Conservation (phyloP, 192 early-diverging fungal species). For the Rhizoclosmatium sp. region DNA sequence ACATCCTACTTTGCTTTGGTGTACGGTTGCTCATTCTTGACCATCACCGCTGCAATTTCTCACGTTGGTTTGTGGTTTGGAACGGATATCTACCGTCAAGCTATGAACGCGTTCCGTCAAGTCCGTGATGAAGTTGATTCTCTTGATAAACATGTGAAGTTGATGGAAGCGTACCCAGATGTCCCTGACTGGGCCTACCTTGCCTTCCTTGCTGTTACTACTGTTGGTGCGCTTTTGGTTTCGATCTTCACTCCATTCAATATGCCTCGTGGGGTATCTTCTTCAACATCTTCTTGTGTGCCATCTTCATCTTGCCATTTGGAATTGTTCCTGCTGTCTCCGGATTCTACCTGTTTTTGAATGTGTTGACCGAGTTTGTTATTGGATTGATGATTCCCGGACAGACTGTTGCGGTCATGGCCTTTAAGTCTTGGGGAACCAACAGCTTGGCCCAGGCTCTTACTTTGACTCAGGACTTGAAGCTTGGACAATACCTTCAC, state of each 20-base stretch:
- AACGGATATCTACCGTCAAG: slow-evolving; percentile 6
- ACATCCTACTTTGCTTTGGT: slow-evolving; percentile 32
- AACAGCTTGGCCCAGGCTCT: too few relatives aligned
- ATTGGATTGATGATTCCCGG: too few relatives aligned
- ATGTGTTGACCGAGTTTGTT: too few relatives aligned
- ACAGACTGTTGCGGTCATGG: too few relatives aligned
- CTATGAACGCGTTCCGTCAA: neutral
- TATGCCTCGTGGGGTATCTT: slow-evolving; percentile 41
- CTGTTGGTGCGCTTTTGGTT: too few relatives aligned
- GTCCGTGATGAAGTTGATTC: neutral
- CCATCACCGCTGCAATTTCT: slow-evolving; percentile 59
- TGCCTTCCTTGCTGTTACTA: slow-evolving; percentile 42
- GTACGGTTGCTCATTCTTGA: slow-evolving; percentile 49
- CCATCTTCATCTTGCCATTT: slow-evolving; percentile 65
- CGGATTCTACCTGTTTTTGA: neutral
- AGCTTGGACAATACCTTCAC: slow-evolving; percentile 76
- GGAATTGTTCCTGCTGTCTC: slow-evolving; percentile 59
- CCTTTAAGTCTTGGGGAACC: too few relatives aligned
- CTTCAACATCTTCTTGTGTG: slow-evolving; percentile 51
- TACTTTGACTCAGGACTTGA: slow-evolving; percentile 51
- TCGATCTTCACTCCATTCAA: slow-evolving; percentile 6
- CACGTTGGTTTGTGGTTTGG: slow-evolving; percentile 70
- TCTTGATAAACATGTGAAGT: slow-evolving; percentile 66
- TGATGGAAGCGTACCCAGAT: slow-evolving; percentile 75
- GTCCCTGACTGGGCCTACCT: slow-evolving; percentile 70